A percentile compares a stretch with the other conserved stretches of the same genome.
Evolutionary conservation across 306 rosid genomes (phyloP).

Genomic region (Prunus armeniaca): DNA sequence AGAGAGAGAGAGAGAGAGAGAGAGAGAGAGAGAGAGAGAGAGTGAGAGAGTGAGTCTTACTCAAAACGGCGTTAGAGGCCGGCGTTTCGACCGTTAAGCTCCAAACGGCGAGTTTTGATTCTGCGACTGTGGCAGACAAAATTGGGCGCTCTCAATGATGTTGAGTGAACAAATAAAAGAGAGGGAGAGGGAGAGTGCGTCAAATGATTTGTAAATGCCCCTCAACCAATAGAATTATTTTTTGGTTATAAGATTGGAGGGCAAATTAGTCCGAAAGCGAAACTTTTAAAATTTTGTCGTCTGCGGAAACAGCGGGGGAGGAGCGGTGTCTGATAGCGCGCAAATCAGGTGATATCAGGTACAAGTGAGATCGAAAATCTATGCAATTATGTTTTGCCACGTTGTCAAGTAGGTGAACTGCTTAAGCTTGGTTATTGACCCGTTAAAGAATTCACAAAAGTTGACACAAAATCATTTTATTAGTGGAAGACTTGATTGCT

Average conservation of each 20-base stretch:
- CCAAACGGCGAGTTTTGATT: slow-evolving; percentile 7
- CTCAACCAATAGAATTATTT: background rate
- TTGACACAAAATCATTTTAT: too few relatives aligned
- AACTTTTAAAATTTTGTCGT: slow-evolving; percentile 2
- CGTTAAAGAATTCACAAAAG: too few relatives aligned
- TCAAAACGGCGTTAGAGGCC: slow-evolving; percentile 4
- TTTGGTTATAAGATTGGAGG: background rate
- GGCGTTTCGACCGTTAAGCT: slow-evolving; percentile 26
- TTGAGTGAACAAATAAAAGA: background rate
- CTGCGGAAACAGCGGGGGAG: slow-evolving; percentile 29
- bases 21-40: background rate
- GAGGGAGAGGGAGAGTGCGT: background rate
- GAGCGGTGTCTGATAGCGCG: slow-evolving; percentile 22
- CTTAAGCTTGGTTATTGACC: background rate
- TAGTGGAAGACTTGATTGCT: too few relatives aligned
- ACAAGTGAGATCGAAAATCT: background rate
- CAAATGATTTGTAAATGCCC: background rate
- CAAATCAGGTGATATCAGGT: background rate
- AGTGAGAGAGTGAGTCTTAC: background rate
- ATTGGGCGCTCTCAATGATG: background rate
- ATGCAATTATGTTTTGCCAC: background rate
- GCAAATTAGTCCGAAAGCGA: slow-evolving; percentile 11
- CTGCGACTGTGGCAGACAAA: slow-evolving; percentile 4
- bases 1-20: background rate
- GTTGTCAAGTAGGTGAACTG: background rate